Evolutionary conservation across 495 filamentous ascomycete species (phyloP).

Genomic region (Alectoria sarmentosa): DNA sequence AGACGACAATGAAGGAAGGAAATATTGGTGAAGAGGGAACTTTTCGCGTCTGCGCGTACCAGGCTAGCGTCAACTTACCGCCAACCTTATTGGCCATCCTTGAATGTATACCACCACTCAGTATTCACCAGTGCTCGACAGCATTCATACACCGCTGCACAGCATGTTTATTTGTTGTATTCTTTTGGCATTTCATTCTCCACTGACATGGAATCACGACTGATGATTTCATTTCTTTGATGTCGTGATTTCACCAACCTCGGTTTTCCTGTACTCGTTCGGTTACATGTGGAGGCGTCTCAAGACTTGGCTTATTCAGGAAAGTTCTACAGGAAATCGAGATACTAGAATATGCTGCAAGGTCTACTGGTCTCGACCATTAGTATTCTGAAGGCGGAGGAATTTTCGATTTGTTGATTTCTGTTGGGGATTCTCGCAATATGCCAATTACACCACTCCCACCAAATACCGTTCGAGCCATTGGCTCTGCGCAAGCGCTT

Average conservation of each 20-base stretch:
- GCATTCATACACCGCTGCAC: too few relatives aligned
- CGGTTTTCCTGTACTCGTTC: neutral
- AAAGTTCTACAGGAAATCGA: neutral
- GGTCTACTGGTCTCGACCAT: neutral
- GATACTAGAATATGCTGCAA: neutral
- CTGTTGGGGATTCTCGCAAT: neutral
- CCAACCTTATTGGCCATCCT: too few relatives aligned
- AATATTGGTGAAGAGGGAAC: too few relatives aligned
- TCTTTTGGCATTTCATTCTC: neutral
- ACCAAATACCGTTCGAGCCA: constrained; percentile 51
- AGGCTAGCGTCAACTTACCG: too few relatives aligned
- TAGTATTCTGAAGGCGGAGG: neutral
- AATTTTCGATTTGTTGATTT: neutral
- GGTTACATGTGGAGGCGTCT: neutral
- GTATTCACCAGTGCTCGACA: too few relatives aligned
- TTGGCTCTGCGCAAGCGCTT: constrained; percentile 68
- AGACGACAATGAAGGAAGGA: neutral
- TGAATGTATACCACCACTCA: too few relatives aligned
- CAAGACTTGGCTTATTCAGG: neutral
- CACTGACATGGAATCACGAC: neutral
- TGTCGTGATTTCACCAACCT: neutral
- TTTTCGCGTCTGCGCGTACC: too few relatives aligned
- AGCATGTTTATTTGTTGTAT: neutral
- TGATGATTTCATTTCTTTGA: neutral
- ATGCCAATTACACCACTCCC: constrained; percentile 67